These are phyloP conservation scores for Aspergillus vadensis DNA, from an alignment of 2,329 filamentous ascomycete species.

Conservation along the genomic window DNA sequence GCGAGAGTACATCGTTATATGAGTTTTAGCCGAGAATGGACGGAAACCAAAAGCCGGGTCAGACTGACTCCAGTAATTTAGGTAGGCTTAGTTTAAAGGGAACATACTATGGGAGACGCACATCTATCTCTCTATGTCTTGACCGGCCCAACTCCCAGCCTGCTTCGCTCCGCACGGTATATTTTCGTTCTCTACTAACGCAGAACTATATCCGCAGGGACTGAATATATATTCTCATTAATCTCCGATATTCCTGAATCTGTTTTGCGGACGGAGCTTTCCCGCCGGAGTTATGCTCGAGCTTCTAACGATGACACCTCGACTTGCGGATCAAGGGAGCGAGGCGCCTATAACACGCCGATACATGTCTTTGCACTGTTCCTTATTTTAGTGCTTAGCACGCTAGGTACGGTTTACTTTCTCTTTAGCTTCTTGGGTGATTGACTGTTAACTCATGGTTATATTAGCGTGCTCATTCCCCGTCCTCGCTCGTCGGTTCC, in stretches of 20 bases:
- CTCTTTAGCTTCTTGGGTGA: not conserved
- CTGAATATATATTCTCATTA: constrained; percentile 22
- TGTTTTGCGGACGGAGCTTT: constrained; percentile 37
- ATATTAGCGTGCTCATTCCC: constrained; percentile 62
- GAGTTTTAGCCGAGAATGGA: constrained; percentile 12
- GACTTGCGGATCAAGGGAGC: constrained; percentile 39
- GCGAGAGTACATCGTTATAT: not conserved
- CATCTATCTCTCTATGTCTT: not conserved
- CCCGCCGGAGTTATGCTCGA: constrained; percentile 26
- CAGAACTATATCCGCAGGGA: constrained; percentile 15
- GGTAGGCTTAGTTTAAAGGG: constrained; percentile 10
- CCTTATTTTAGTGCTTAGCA: constrained; percentile 61
- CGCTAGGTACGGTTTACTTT: constrained; percentile 35
- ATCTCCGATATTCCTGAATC: constrained; percentile 37
- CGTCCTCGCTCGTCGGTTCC: constrained; percentile 61
- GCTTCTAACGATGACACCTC: constrained; percentile 25
- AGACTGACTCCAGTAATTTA: constrained; percentile 5
- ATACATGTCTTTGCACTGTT: constrained; percentile 69
- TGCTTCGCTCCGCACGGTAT: not conserved
- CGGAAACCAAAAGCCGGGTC: constrained; percentile 1
- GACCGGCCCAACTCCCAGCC: too few relatives aligned
- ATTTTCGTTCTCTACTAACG: not conserved
- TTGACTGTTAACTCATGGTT: constrained; percentile 12
- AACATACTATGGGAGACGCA: not conserved
- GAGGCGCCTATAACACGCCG: constrained; percentile 62